Base-by-base conservation (phyloP, 169 alveolate genomes). In the Plasmodium cynomolgi region DNA sequence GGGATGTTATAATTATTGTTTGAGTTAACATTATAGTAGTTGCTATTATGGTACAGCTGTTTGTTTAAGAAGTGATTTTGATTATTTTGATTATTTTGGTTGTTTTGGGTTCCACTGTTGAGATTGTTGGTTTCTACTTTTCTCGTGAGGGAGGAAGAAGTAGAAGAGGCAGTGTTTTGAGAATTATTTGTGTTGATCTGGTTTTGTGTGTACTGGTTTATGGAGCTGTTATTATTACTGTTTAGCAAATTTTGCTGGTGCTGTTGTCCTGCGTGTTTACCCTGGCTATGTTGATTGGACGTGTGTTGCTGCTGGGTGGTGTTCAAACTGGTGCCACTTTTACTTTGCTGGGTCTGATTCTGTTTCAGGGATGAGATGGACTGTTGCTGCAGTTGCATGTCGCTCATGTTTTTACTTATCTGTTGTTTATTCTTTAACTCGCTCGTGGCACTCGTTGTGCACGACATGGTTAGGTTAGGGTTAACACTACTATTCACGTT, bases 401-500 rank as follows among this genome's bases (percentile, higher is more conserved):
- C 94, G 75, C 83, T 90, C n/a, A 81, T 81, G 54, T 44, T 90
- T 81, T 90, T 90, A 81, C 83, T 81, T 58, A 90, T 20, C 50
- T 90, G 94, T 26, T 80, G 82, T 20, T 90, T 90, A 81, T 81
- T 90, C 39, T 86, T 86, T 77, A 86, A 75, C n/a, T 86, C 93
- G 50, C 77, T 56, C 3, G 91, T 83, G 0, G 77, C 13, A 23
- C 62, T 83, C 5, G 93, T 44, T 1, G 41, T 44, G 71, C 93
- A 71, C 9, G 93, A 58, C 26, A 86, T 86, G 58, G 23, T 77
- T 58, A 86, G 26, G 33, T 58, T 86, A 0, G 86, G 84, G 84
- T 84, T 84, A 1, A 84, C 37, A 20, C 73, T 83, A 31, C 56
- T 56, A 41, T 54, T 86, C 68, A 86, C 29, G 41, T 86, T 68